These are phyloP conservation scores for Globisporangium nunn DNA, from an alignment of 352 stramenopile genomes.

Conservation along the genomic window DNA sequence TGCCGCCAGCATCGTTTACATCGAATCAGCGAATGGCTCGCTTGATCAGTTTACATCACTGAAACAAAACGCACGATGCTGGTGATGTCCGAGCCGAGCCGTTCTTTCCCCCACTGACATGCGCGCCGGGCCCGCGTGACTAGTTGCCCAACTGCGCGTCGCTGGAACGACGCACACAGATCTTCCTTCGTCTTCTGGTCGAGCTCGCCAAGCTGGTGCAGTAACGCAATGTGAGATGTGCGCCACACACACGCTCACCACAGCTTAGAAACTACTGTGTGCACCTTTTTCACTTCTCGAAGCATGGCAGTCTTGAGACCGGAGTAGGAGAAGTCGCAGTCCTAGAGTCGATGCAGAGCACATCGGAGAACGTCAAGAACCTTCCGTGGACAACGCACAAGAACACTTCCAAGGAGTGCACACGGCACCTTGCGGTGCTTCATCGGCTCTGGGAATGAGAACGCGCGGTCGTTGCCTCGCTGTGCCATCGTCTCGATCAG, in stretches of 20 bases:
- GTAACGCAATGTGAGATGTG: constrained; percentile 1
- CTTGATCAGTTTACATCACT: not conserved
- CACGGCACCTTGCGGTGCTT: constrained; percentile 49
- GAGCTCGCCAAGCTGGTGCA: constrained; percentile 39
- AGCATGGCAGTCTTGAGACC: constrained; percentile 97
- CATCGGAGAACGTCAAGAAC: not conserved
- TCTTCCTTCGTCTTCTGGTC: constrained; percentile 64
- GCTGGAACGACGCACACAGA: constrained; percentile 93
- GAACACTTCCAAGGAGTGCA: not conserved
- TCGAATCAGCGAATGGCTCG: not conserved
- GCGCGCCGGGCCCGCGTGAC: constrained; percentile 80
- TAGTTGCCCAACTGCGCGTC: constrained; percentile 46
- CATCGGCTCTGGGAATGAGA: constrained; percentile 91
- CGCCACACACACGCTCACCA: not conserved
- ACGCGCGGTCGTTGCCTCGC: constrained; percentile 86
- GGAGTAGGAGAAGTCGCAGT: constrained; percentile 98
- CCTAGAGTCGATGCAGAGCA: constrained; percentile 20
- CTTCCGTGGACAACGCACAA: not conserved
- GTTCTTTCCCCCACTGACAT: constrained; percentile 75
- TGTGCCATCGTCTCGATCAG: constrained; percentile 92
- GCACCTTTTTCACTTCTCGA: constrained; percentile 58
- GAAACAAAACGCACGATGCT: constrained; percentile 54
- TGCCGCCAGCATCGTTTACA: constrained; percentile 5
- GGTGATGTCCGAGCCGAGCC: constrained; percentile 38
- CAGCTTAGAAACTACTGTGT: not conserved